Evolutionary conservation across 2,329 filamentous ascomycete species (phyloP).

Genomic region (Calonectria honghensis): DNA sequence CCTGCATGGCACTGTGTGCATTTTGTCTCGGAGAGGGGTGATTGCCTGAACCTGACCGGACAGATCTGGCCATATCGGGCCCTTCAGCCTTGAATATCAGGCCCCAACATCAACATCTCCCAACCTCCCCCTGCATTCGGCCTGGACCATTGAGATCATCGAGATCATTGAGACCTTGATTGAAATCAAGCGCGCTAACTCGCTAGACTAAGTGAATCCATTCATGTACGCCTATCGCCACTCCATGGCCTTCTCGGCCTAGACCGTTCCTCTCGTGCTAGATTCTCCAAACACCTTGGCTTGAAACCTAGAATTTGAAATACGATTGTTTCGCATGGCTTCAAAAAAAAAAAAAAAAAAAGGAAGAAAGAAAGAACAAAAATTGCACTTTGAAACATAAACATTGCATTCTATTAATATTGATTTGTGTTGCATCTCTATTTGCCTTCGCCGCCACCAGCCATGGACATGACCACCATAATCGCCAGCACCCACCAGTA

Average conservation of each 20-base stretch:
- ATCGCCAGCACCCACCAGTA: constrained; percentile 81
- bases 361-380: background rate
- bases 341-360: too few species aligned
- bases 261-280: background rate
- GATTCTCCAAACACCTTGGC: background rate
- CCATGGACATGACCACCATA: constrained; percentile 71
- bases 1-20: constrained; percentile 9
- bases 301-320: background rate
- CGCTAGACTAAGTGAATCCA: background rate
- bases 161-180: constrained; percentile 9
- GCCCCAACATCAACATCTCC: background rate
- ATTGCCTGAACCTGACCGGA: constrained; percentile 4
- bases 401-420: constrained; percentile 27
- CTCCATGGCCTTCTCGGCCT: background rate
- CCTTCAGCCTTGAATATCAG: constrained; percentile 3
- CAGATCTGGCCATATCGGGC: background rate
- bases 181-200: background rate
- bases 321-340: background rate
- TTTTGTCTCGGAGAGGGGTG: background rate
- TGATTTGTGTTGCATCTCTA: constrained; percentile 58
- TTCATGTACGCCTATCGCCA: background rate
- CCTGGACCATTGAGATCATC: constrained; percentile 8
- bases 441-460: constrained; percentile 71
- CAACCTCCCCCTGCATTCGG: background rate
- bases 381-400: background rate